Evolutionary conservation across 2,329 filamentous ascomycete genomes (phyloP).

Genomic region (Incumbomyces delicatus): DNA sequence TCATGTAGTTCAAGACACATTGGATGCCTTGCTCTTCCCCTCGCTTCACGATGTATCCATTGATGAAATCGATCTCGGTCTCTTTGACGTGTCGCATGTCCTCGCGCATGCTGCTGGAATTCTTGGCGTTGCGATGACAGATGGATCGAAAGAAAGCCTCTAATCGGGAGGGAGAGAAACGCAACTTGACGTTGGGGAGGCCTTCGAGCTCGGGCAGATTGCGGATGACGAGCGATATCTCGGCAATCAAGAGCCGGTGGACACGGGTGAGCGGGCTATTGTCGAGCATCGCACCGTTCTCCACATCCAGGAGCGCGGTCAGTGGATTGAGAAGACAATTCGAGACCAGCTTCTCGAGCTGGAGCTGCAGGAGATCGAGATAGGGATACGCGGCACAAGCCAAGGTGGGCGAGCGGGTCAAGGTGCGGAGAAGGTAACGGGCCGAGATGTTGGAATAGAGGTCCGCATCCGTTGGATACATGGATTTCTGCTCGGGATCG

Average conservation of each 20-base stretch:
- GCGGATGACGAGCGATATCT: conserved; percentile 63
- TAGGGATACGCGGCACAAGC: conserved; percentile 50
- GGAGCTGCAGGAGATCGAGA: conserved; percentile 55
- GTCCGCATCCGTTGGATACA: conserved; percentile 17
- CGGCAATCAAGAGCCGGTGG: conserved; percentile 61
- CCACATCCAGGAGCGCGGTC: conserved; percentile 66
- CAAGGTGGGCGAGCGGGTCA: conserved; percentile 55
- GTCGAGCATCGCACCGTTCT: conserved; percentile 60
- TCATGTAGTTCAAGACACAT: conserved; percentile 61
- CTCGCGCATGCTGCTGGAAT: conserved; percentile 58
- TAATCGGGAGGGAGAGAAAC: conserved; percentile 53
- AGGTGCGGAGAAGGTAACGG: conserved; percentile 54
- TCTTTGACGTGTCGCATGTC: conserved; percentile 51
- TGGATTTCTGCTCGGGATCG: conserved; percentile 17
- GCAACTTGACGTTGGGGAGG: conserved; percentile 49
- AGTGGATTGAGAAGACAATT: conserved; percentile 71
- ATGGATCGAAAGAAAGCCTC: conserved; percentile 50
- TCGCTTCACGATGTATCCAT: conserved; percentile 72
- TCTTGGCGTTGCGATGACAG: conserved; percentile 44
- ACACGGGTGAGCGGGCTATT: conserved; percentile 57
- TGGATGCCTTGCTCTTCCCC: conserved; percentile 65
- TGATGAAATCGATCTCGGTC: conserved; percentile 76
- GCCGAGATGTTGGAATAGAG: conserved; percentile 27
- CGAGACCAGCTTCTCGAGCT: conserved; percentile 70
- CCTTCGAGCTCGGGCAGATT: conserved; percentile 63